Evolutionary conservation across 768 basidiomycete species (phyloP).

Genomic region (Stropharia rugosoannulata): DNA sequence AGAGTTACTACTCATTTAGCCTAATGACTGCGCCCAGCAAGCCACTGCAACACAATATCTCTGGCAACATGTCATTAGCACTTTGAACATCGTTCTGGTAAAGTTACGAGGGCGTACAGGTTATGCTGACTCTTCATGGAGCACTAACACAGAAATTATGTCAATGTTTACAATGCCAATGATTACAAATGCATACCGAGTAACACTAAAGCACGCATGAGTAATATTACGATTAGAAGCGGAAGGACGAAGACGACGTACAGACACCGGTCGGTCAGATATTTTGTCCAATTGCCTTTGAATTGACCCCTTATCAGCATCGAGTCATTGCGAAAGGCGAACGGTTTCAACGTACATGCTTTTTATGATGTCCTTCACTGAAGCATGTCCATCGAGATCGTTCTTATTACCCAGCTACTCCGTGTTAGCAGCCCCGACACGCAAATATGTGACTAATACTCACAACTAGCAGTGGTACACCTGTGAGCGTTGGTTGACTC

Average conservation of each 20-base stretch:
- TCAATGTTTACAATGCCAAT: neutral
- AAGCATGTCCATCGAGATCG: constrained; percentile 72
- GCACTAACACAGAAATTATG: constrained; percentile 50
- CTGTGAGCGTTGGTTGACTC: constrained; percentile 57
- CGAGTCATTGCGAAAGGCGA: neutral
- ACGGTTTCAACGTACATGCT: constrained; percentile 52
- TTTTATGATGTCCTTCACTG: constrained; percentile 82
- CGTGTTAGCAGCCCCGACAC: neutral
- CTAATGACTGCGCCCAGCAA: constrained; percentile 73
- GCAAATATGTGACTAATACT: constrained; percentile 23
- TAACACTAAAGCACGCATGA: constrained; percentile 55
- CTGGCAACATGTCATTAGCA: constrained; percentile 30
- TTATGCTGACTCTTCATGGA: constrained; percentile 98
- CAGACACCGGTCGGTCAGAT: constrained; percentile 79
- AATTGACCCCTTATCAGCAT: neutral
- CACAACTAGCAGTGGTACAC: constrained; percentile 83
- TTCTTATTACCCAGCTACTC: constrained; percentile 89
- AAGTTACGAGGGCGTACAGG: constrained; percentile 47
- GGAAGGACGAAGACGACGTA: constrained; percentile 36
- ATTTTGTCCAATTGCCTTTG: constrained; percentile 78
- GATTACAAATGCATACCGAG: constrained; percentile 50
- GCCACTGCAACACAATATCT: constrained; percentile 89
- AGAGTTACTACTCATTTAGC: neutral
- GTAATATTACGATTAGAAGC: constrained; percentile 3
- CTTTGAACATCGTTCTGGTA: neutral